Conservation (phyloP, 2,329 filamentous ascomycete genomes). For the Colletotrichum aenigma region DNA sequence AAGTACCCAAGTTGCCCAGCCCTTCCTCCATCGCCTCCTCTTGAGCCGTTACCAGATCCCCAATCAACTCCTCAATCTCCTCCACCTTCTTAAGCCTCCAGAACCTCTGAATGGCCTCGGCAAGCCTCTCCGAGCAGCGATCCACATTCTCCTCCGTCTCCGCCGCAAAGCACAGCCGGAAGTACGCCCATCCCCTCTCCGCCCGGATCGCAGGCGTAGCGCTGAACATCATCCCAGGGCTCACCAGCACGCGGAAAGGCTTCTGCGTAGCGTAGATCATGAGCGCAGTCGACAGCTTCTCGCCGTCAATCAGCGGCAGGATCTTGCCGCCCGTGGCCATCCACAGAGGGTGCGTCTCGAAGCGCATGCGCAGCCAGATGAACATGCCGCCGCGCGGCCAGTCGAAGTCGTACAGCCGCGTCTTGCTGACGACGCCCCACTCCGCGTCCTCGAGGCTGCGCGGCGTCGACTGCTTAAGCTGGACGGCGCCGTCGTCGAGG, state of each 20-base stretch:
- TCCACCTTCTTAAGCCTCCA: conserved; percentile 74
- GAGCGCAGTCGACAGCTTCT: conserved; percentile 66
- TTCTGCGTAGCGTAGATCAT: conserved; percentile 74
- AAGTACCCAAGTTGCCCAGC: conserved; percentile 32
- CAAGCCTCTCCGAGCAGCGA: conserved; percentile 66
- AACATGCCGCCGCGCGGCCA: conserved; percentile 94
- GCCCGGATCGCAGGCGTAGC: conserved; percentile 64
- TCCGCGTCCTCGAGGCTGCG: conserved; percentile 54
- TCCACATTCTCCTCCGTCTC: conserved; percentile 74
- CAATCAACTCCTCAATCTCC: conserved; percentile 68
- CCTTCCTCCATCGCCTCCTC: conserved; percentile 22
- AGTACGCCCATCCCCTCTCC: conserved; percentile 71
- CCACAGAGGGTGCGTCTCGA: conserved; percentile 75
- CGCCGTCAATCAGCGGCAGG: conserved; percentile 51
- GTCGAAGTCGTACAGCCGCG: conserved; percentile 74
- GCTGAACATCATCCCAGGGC: conserved; percentile 76
- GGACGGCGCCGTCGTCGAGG: conserved; percentile 70
- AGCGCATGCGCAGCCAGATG: conserved; percentile 77
- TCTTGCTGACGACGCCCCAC: conserved; percentile 79
- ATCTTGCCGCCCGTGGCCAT: conserved; percentile 30
- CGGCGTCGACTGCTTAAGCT: conserved; percentile 67
- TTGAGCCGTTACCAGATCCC: conserved; percentile 30
- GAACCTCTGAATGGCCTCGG: conserved; percentile 73
- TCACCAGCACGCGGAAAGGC: conserved; percentile 72
- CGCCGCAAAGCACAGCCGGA: conserved; percentile 84